Percentiles rank a stretch among this genome's conserved stretches.
These are phyloP conservation scores for Scheffersomyces illinoinensis DNA, from an alignment of 1,139 yeast species.

Conservation along the genomic window DNA sequence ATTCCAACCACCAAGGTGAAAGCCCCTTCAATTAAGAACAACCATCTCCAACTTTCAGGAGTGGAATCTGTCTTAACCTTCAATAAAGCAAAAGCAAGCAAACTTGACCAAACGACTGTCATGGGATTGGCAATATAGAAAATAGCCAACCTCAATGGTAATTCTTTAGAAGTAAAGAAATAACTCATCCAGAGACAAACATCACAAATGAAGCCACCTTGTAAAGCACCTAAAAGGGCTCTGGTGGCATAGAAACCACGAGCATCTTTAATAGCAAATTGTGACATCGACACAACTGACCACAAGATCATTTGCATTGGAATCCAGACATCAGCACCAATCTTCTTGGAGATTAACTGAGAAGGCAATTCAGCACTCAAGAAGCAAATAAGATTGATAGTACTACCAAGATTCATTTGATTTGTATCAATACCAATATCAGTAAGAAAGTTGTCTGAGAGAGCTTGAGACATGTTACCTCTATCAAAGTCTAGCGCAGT, in stretches of 20 bases:
- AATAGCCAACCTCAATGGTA: constrained; percentile 26
- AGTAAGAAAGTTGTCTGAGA: constrained; percentile 47
- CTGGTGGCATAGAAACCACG: constrained; percentile 26
- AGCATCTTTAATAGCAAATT: constrained; percentile 36
- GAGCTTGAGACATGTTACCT: constrained; percentile 50
- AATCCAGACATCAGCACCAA: constrained; percentile 57
- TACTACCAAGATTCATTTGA: constrained; percentile 51
- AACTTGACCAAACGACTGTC: constrained; percentile 20
- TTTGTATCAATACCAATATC: constrained; percentile 46
- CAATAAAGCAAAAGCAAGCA: constrained; percentile 33
- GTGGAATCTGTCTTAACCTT: constrained; percentile 13
- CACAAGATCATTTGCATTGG: constrained; percentile 53
- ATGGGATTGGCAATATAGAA: constrained; percentile 28
- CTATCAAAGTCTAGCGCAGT: constrained; percentile 54
- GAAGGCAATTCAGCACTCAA: constrained; percentile 57
- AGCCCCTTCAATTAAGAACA: constrained; percentile 36
- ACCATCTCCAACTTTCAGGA: constrained; percentile 34
- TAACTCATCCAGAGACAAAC: constrained; percentile 33
- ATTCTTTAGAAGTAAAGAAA: constrained; percentile 26
- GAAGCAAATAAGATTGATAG: constrained; percentile 46
- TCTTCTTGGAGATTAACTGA: constrained; percentile 49
- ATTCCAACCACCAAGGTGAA: constrained; percentile 31
- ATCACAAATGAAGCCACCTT: constrained; percentile 35
- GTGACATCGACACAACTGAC: constrained; percentile 52
- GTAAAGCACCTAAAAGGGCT: constrained; percentile 28